phyloP scores from a whole-genome alignment of 257 asterid species.

The Datura wrightii region DNA sequence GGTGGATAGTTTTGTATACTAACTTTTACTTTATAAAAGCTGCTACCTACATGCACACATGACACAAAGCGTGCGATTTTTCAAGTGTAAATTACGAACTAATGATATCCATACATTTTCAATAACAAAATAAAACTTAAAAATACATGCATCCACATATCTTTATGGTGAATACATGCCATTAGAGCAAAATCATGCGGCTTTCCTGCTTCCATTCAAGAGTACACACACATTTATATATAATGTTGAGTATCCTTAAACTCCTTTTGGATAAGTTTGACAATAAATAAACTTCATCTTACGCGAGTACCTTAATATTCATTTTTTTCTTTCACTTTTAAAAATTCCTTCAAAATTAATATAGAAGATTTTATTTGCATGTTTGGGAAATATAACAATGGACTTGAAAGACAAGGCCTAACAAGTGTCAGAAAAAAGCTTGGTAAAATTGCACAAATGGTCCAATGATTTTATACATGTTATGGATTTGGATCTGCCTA shows the following conservation, averaged over 20 bases:
- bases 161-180: neutral
- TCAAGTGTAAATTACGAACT: neutral
- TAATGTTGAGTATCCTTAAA: too few relatives aligned
- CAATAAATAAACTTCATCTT: too few relatives aligned
- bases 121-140: neutral
- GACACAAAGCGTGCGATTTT: neutral
- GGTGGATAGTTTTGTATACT: neutral
- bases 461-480: neutral
- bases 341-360: too few relatives aligned
- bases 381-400: neutral
- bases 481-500: neutral
- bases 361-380: too few relatives aligned
- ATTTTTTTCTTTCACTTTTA: too few relatives aligned
- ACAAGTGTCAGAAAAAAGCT: constrained; percentile 14
- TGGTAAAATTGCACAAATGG: constrained; percentile 13
- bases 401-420: neutral
- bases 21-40: neutral
- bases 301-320: too few relatives aligned
- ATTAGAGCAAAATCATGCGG: neutral
- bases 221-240: neutral
- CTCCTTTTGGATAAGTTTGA: too few relatives aligned
- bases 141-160: neutral
- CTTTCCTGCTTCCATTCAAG: neutral
- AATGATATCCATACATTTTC: neutral
- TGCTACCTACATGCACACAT: neutral